A percentile compares a stretch with the other conserved stretches of the same genome.
Evolutionary conservation across 116 monocot genomes (phyloP).

Genomic region (Dioscorea cayenensis): DNA sequence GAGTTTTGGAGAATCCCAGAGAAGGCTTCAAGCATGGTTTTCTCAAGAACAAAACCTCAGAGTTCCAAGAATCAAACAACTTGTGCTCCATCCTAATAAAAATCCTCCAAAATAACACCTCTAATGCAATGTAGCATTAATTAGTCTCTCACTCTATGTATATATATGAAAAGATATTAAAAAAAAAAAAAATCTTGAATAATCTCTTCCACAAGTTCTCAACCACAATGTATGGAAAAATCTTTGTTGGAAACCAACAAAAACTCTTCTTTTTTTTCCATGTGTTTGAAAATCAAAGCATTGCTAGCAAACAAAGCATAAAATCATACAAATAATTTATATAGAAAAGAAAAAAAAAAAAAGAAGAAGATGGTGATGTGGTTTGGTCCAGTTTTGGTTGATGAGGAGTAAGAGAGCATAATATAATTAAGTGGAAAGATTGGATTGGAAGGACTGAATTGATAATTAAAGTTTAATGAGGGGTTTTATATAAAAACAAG

Average conservation of each 20-base stretch:
- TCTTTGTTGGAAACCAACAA: neutral
- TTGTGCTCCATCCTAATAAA: slow-evolving; percentile 19
- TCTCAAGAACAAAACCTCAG: slow-evolving; percentile 8
- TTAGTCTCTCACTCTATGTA: neutral
- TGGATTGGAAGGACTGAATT: no score
- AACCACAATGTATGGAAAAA: neutral
- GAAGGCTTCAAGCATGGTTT: neutral
- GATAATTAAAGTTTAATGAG: no score
- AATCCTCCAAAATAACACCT: slow-evolving; percentile 2
- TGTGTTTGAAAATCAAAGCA: neutral
- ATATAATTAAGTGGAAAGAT: no score
- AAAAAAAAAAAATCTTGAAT: neutral
- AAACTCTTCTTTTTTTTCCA: neutral
- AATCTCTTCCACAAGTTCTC: neutral
- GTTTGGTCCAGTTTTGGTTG: no score
- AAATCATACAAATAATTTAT: no score
- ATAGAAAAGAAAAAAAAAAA: no score
- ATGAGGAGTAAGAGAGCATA: no score
- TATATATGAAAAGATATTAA: neutral
- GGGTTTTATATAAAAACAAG: no score
- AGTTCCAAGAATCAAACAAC: slow-evolving; percentile 6
- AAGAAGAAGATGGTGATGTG: no score
- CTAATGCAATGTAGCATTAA: neutral
- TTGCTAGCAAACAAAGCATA: no score
- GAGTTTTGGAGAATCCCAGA: neutral